phyloP scores from a whole-genome alignment of 495 filamentous ascomycete species.

The Penicillium samsonianum region DNA sequence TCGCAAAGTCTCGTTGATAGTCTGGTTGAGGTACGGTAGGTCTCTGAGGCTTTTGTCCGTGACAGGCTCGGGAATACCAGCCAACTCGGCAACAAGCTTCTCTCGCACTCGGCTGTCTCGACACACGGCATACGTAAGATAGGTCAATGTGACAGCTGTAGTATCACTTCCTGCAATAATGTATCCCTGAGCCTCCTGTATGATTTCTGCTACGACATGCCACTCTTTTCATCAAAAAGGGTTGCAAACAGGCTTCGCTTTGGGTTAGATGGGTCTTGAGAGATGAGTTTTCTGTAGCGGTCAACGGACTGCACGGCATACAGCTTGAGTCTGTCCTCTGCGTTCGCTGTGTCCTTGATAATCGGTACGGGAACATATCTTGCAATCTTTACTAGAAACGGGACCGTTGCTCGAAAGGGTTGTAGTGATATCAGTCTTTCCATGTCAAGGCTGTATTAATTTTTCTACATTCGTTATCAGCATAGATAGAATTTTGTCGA shows the following conservation, averaged over 20 bases:
- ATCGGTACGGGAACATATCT: slow-evolving; percentile 19
- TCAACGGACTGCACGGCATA: slow-evolving; percentile 44
- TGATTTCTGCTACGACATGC: slow-evolving; percentile 43
- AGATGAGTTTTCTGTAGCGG: slow-evolving; percentile 44
- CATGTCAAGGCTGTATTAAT: slow-evolving; percentile 43
- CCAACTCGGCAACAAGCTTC: slow-evolving; percentile 46
- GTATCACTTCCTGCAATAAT: slow-evolving; percentile 57
- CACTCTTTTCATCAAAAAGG: slow-evolving; percentile 40
- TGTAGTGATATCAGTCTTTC: slow-evolving; percentile 30
- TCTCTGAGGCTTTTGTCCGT: slow-evolving; percentile 38
- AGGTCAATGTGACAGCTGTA: slow-evolving; percentile 47
- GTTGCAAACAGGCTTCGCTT: slow-evolving; percentile 52
- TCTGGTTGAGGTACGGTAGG: slow-evolving; percentile 41
- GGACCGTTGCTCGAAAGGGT: slow-evolving; percentile 39
- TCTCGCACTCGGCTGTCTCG: slow-evolving; percentile 32
- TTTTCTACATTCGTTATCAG: slow-evolving; percentile 30
- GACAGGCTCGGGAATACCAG: slow-evolving; percentile 32
- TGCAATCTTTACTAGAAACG: slow-evolving; percentile 24
- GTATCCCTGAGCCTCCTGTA: slow-evolving; percentile 42
- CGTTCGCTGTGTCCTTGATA: slow-evolving; percentile 39
- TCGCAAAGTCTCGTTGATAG: slow-evolving; percentile 54
- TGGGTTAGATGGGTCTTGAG: slow-evolving; percentile 34
- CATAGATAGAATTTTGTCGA: neutral
- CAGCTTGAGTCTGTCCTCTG: slow-evolving; percentile 48
- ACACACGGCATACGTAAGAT: slow-evolving; percentile 41